Conservation (phyloP, 768 basidiomycete species). For the Leucosporidium creatinivorum region DNA sequence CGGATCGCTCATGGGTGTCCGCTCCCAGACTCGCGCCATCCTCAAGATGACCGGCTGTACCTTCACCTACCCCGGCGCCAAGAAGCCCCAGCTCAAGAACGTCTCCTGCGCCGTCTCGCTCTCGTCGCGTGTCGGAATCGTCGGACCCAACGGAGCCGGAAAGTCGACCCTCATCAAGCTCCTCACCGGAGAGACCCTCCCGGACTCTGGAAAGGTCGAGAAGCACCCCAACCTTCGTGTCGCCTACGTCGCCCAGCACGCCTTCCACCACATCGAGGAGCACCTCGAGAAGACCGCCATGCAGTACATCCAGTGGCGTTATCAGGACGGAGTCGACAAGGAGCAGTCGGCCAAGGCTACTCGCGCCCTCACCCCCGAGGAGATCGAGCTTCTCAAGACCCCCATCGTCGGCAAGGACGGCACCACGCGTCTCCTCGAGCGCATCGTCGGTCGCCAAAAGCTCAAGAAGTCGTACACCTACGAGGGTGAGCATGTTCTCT, state of each 20-base stretch:
- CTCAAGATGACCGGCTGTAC: conserved; percentile 85
- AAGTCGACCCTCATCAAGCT: conserved; percentile 95
- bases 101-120: conserved; percentile 90
- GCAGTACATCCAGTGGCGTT: conserved; percentile 97
- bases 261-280: conserved; percentile 87
- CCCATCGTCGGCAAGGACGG: conserved; percentile 90
- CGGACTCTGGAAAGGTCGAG: conserved; percentile 84
- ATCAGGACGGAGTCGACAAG: conserved; percentile 96
- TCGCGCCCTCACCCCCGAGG: conserved; percentile 80
- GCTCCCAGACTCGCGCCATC: conserved; percentile 91
- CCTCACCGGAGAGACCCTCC: conserved; percentile 82
- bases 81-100: conserved; percentile 69
- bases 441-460: conserved; percentile 88
- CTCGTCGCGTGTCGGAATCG: conserved; percentile 91
- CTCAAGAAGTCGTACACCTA: conserved; percentile 92
- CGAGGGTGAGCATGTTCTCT: conserved; percentile 45
- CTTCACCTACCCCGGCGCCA: conserved; percentile 83
- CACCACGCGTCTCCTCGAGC: conserved; percentile 79
- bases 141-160: conserved; percentile 86
- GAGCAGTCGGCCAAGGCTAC: conserved; percentile 87
- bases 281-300: conserved; percentile 95
- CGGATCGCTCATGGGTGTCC: conserved; percentile 92
- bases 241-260: conserved; percentile 95
- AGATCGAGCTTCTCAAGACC: conserved; percentile 65
- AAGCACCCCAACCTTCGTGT: conserved; percentile 91